Evolutionary conservation across 495 filamentous ascomycete species (phyloP), one percentile per base, ranked within the genome.

Genomic region (Alectoria sarmentosa): DNA sequence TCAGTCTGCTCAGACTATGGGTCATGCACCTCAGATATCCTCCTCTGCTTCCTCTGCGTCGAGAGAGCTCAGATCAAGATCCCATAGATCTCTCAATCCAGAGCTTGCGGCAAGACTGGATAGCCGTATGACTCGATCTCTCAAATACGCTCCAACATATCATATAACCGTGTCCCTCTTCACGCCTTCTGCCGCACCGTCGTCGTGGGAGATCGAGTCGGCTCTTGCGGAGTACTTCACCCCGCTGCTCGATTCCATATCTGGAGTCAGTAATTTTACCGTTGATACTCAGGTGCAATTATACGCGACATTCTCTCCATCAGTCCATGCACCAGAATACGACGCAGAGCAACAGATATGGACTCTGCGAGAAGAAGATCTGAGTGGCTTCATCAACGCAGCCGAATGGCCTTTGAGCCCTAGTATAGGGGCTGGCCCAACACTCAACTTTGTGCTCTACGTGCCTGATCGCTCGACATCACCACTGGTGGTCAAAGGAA

Each of bases 331-430:
- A 21, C 85, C 84, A 1, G 76, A 83, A 63, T 85, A 76, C 66
- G 81, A 87, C 56, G 75, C 80, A 41, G 46, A 73, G 1, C 73
- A 75, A 34, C 76, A 77, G 14, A 75, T 79, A 8, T 90, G 87
- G 83, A 83, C 89, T 4, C 73, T 98, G 17, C 86, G 84, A 68
- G 91, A 90, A 71, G 89, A 96, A 71, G 92, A 96, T 70, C 81
- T 98, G 10, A 90, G 90, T 56, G 90, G 88, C 38, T 98, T 98
- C 72, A 91, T 98, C 75, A 98, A 98, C 70, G 92, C 91, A 38
- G 94, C 94, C 10, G 95, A 98, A 76, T 98, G 94, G 94, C 94
- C 94, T 0, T 76, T 98, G 34, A 92, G 88, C 69, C 94, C 94
- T 21, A 96, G 91, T 71, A 96, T 98, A 69, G 95, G 93, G 41